Percentiles rank a stretch among this genome's conserved stretches.
Evolutionary conservation across 805 yeast species (phyloP).

Genomic region (Lipomyces spencermartinsiae): DNA sequence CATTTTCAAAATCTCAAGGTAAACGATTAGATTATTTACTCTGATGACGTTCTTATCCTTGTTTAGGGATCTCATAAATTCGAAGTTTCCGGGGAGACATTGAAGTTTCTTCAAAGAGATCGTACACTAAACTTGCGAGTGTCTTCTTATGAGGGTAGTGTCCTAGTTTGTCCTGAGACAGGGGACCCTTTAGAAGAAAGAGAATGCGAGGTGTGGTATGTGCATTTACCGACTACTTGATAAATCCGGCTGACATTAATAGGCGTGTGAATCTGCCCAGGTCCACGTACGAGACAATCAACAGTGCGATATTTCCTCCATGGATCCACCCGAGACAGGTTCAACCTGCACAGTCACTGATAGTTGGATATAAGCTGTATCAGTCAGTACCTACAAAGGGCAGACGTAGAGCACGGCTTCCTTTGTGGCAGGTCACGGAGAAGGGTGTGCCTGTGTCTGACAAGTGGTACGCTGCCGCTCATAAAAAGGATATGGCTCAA

Average conservation of each 20-base stretch:
- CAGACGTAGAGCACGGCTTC: neutral
- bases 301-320: neutral
- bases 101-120: neutral
- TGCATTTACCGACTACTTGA: neutral
- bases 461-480: conserved; percentile 1
- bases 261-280: conserved; percentile 1
- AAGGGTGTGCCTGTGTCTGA: neutral
- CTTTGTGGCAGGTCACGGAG: neutral
- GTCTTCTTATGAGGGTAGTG: conserved; percentile 1
- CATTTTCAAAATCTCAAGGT: neutral
- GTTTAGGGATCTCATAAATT: conserved; percentile 18
- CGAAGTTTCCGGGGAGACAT: neutral
- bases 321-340: neutral
- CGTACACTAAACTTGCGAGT: neutral
- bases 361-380: neutral
- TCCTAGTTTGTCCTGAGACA: conserved; percentile 16
- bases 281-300: neutral
- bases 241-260: neutral
- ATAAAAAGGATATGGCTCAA: neutral
- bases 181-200: conserved; percentile 13
- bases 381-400: neutral
- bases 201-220: conserved; percentile 5
- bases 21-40: neutral
- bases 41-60: neutral
- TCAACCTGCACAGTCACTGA: neutral